These are phyloP conservation scores for Coix lacrymajobi DNA, from an alignment of 176 grass and related monocot species.

Conservation along the genomic window DNA sequence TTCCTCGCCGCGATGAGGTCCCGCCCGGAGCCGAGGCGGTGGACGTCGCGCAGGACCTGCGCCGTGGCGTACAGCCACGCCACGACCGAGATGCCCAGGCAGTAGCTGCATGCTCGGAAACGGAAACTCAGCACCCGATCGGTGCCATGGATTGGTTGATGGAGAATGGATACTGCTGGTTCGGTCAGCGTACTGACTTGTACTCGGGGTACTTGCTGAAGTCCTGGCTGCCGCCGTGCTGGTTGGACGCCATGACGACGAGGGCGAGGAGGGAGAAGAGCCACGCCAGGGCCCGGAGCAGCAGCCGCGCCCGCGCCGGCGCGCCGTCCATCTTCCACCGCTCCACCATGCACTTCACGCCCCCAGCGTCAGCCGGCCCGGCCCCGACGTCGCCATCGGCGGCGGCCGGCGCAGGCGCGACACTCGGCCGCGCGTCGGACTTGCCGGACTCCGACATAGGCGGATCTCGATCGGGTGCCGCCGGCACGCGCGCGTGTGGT, in stretches of 20 bases:
- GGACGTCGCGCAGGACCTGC: slow-evolving; percentile 41
- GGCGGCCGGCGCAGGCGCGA: not conserved
- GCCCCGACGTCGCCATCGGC: not conserved
- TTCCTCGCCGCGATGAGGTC: slow-evolving; percentile 36
- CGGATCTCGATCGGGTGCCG: not conserved
- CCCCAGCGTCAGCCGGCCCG: not conserved
- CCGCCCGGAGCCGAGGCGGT: slow-evolving; percentile 33
- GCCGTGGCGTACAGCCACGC: slow-evolving; percentile 56
- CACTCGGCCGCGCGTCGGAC: not conserved
- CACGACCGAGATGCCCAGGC: slow-evolving; percentile 52
- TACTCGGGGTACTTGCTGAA: slow-evolving; percentile 60
- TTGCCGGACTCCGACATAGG: slow-evolving; percentile 6
- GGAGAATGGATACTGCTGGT: not conserved
- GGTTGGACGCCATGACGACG: slow-evolving; percentile 67
- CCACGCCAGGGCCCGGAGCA: slow-evolving; percentile 43
- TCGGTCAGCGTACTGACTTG: slow-evolving; percentile 7
- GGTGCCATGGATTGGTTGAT: not conserved
- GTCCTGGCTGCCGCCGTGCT: slow-evolving; percentile 50
- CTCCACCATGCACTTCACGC: slow-evolving; percentile 32
- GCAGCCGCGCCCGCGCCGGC: slow-evolving; percentile 28
- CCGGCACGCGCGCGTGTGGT: not conserved
- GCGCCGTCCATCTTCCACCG: slow-evolving; percentile 46
- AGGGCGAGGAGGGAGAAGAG: slow-evolving; percentile 60
- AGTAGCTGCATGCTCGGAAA: slow-evolving; percentile 55
- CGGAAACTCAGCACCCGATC: not conserved